These are phyloP conservation scores for Coemansia sp. DNA, from an alignment of 192 early-diverging fungal genomes.

Conservation along the genomic window DNA sequence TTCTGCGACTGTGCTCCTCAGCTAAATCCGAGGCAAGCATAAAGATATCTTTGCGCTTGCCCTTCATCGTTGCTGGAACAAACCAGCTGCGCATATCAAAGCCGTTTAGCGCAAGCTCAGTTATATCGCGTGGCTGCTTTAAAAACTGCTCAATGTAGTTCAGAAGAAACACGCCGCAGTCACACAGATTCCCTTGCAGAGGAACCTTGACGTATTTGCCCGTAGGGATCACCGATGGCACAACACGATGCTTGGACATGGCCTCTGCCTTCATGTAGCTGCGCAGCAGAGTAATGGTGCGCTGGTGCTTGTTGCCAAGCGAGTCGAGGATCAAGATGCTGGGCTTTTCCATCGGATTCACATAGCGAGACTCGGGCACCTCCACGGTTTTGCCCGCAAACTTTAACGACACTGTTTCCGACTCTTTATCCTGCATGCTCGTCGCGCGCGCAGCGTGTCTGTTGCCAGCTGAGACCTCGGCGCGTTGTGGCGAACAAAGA, in stretches of 20 bases:
- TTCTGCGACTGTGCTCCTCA: conserved; percentile 11
- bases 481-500: conserved; percentile 3
- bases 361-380: conserved; percentile 18
- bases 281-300: conserved; percentile 39
- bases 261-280: conserved; percentile 61
- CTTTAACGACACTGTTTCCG: conserved; percentile 7
- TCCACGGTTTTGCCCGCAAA: conserved; percentile 17
- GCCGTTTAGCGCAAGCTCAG: conserved; percentile 24
- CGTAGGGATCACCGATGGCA: conserved; percentile 20
- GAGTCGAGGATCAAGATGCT: conserved; percentile 50
- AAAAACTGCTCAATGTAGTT: conserved; percentile 77
- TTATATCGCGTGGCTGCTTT: conserved; percentile 39
- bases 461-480: background rate
- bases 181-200: conserved; percentile 74
- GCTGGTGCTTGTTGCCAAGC: conserved; percentile 43
- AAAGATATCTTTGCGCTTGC: conserved; percentile 40
- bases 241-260: conserved; percentile 46
- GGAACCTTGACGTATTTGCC: conserved; percentile 71
- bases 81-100: conserved; percentile 42
- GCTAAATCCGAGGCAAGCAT: conserved; percentile 24
- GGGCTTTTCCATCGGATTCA: conserved; percentile 22
- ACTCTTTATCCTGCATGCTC: background rate
- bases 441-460: background rate
- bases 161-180: conserved; percentile 87
- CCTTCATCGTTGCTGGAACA: conserved; percentile 20